Base-by-base conservation (phyloP, 371 early-diverging fungal species). In the Dichotomocladium elegans region DNA sequence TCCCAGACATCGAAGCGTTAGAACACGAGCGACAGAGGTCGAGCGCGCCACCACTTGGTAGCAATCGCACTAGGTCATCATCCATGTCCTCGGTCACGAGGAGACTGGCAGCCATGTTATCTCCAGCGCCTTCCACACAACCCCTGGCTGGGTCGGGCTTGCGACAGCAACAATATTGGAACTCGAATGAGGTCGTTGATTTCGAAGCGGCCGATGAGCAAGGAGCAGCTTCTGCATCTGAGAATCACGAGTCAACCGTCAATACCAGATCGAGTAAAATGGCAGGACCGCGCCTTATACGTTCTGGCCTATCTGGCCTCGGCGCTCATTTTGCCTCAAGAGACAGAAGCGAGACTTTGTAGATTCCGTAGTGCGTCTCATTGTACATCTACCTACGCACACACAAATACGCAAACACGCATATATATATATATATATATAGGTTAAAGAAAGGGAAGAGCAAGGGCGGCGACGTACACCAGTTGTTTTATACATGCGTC, bases 41-140 rank as follows among this genome's bases (percentile, higher is more conserved):
- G 21, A 27, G 48, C 21, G 12, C 27, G 15, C 12, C 45, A 26
- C 10, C 28, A 24, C 59, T 26, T 12, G 27, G 27, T 9, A 52
- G 37, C 11, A 45, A 42, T 14, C 46, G 59, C 10, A 53, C 53
- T 14, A 21, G 59, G 24, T 53, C 59, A 34, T 59, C 53, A 5
- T 59, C 59, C 14, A 59, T 42, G n/a, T 53, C 59, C 2, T 59
- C 59, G 4, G 53, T 59, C 26, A 59, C 59, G 14, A 52, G 29
- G 14, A 40, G 59, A 19, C 25, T 59, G 19, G 53, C 59, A 11
- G 42, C 35, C 19, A 42, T 59, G 19, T 26, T 59, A 15, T 52
- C 48, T 12, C 44, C 53, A 2, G 37, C 53, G 4, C 48, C 53
- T 15, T 50, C 51, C 3, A 14, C 27, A 26, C 21, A n/a, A n/a